phyloP scores from a whole-genome alignment of 495 filamentous ascomycete species.

The Amorphotheca resinae region DNA sequence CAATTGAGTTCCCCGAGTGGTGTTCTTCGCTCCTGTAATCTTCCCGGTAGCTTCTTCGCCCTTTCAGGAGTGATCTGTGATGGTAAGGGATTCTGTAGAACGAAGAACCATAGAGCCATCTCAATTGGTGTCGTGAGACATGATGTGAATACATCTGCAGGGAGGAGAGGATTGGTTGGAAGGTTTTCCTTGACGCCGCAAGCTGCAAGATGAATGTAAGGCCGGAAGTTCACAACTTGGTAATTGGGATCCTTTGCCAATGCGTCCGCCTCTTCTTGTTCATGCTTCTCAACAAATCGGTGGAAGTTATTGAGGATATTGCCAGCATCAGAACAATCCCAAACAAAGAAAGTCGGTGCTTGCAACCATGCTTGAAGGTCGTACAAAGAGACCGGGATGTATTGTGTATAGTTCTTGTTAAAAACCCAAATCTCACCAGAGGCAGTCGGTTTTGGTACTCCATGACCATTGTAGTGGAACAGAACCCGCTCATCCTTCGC shows the following conservation, averaged over 20 bases:
- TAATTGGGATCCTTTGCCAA: slow-evolving; percentile 61
- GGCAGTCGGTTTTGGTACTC: slow-evolving; percentile 89
- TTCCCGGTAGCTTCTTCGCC: slow-evolving; percentile 68
- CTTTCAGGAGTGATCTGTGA: slow-evolving; percentile 63
- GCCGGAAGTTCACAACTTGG: slow-evolving; percentile 48
- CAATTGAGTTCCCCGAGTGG: slow-evolving; percentile 95
- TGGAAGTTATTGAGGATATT: slow-evolving; percentile 93
- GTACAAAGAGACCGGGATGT: slow-evolving; percentile 93
- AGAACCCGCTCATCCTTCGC: slow-evolving; percentile 92
- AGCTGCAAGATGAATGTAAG: slow-evolving; percentile 82
- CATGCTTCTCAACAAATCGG: slow-evolving; percentile 86
- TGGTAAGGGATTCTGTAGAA: slow-evolving; percentile 79
- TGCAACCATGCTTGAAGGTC: slow-evolving; percentile 95
- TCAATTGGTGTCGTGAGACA: slow-evolving; percentile 95
- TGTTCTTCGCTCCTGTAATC: slow-evolving; percentile 83
- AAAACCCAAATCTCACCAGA: slow-evolving; percentile 99
- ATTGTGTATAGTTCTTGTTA: slow-evolving; percentile 97
- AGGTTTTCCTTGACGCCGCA: slow-evolving; percentile 82
- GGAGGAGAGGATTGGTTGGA: slow-evolving; percentile 90
- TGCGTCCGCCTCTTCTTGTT: slow-evolving; percentile 66
- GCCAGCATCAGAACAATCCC: slow-evolving; percentile 91
- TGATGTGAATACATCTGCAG: slow-evolving; percentile 91
- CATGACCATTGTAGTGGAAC: slow-evolving; percentile 97
- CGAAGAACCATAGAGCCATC: slow-evolving; percentile 89
- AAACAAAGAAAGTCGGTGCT: slow-evolving; percentile 90